Conservation (phyloP, 768 basidiomycete genomes). For the Piloderma croceum region DNA sequence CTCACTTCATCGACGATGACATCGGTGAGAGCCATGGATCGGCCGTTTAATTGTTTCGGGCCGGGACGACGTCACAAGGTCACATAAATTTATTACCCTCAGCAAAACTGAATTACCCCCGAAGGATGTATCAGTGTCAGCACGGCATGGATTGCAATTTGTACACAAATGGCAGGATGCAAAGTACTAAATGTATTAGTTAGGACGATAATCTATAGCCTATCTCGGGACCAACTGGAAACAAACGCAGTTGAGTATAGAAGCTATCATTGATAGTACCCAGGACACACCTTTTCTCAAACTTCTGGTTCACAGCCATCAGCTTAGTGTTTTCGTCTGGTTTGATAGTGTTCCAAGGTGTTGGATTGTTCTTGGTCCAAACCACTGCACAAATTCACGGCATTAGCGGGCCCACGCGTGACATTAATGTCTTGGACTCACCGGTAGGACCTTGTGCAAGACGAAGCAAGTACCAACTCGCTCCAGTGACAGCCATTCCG, state of each 20-base stretch:
- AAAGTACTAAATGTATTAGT: no score
- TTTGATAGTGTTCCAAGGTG: conserved; percentile 83
- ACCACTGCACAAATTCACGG: conserved; percentile 33
- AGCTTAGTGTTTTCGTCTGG: conserved; percentile 72
- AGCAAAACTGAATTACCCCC: no score
- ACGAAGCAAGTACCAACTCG: conserved; percentile 36
- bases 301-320: conserved; percentile 63
- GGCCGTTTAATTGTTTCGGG: no score
- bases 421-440: conserved; percentile 3
- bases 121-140: no score
- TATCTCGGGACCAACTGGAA: conserved; percentile 70
- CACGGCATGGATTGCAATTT: no score
- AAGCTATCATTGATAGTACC: no score
- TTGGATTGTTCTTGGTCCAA: conserved; percentile 70
- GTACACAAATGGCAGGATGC: no score
- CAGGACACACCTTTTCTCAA: conserved; percentile 63
- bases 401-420: conserved; percentile 5
- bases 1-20: no score
- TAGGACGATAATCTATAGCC: conserved; percentile 53
- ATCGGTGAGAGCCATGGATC: no score
- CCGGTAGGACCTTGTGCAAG: conserved; percentile 35
- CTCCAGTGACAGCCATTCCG: conserved; percentile 41
- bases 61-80: no score
- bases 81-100: no score
- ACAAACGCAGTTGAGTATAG: conserved; percentile 5